Evolutionary conservation across 78 protist species (phyloP), one percentile per base, ranked within the genome.

Genomic region (Goniomonas avonlea): DNA sequence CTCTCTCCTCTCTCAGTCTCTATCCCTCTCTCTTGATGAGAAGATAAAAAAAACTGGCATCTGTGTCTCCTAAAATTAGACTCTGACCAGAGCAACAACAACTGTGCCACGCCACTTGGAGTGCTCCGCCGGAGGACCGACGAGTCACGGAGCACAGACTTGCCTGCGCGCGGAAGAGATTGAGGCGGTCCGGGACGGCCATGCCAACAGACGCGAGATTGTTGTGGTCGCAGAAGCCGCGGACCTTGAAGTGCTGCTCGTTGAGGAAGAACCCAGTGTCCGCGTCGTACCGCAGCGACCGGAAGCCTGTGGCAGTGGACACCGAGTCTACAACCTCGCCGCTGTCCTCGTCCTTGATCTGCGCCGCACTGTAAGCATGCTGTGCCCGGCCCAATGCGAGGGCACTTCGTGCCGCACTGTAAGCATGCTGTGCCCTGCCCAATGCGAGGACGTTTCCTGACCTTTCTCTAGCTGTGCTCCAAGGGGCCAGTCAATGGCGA

Each of bases 161-260:
- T n/a, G 74, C 34, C 75, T 79, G 82, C 65, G 74, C 82, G 29
- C 73, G 73, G 53, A 63, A 79, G 37, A 79, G 76, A 45, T 47
- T 65, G 65, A 79, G 18, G 20, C 82, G 82, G 53, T 0, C 43
- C 39, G 73, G 73, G 40, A 63, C 58, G 31, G 60, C 74, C 53
- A 43, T 43, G 32, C 82, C 82, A 65, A 63, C 74, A 21, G n/a
- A 34, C 29, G 82, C 82, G 18, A 79, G 65, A 23, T 3, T 9
- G 27, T 23, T 63, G 73, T 79, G 82, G 76, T 79, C 75, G 58
- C 82, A 63, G 41, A 79, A 79, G 41, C 82, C 82, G 4, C 74
- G 73, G 55, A 79, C 60, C 63, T 79, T 60, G 32, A 79, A 18
- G 41, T 17, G 82, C 66, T 27, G 34, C 5, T 25, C 39, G 60